These are phyloP conservation scores for Lentithecium fluviatile DNA, from an alignment of 495 filamentous ascomycete species.

Conservation along the genomic window DNA sequence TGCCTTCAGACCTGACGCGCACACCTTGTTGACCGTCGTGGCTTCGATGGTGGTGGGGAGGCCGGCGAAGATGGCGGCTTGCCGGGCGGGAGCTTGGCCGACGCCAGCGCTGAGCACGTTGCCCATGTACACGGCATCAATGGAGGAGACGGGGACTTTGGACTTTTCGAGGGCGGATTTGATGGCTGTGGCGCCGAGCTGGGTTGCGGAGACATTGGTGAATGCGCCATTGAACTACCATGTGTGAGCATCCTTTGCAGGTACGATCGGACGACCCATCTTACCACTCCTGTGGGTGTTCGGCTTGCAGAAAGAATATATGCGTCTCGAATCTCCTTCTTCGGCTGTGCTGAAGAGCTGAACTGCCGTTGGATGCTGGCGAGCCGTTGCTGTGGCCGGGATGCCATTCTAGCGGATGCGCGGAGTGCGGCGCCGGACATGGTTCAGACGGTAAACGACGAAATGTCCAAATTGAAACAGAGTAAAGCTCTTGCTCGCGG, in stretches of 20 bases:
- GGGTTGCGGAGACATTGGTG: conserved; percentile 73
- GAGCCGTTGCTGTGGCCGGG: conserved; percentile 31
- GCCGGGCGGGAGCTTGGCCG: conserved; percentile 88
- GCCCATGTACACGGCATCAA: conserved; percentile 94
- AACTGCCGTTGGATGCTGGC: conserved; percentile 31
- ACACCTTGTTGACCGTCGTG: conserved; percentile 95
- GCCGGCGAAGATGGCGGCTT: conserved; percentile 86
- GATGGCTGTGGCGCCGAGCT: conserved; percentile 84
- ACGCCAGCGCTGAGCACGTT: conserved; percentile 84
- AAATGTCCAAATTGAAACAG: not conserved
- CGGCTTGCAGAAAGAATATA: conserved; percentile 88
- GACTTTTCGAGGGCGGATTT: conserved; percentile 84
- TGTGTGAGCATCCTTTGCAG: conserved; percentile 4
- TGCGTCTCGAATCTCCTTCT: conserved; percentile 74
- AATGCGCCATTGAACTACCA: conserved; percentile 88
- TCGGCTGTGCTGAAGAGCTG: conserved; percentile 22
- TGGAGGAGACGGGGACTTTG: conserved; percentile 68
- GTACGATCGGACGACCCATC: conserved; percentile 6
- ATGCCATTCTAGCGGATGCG: conserved; percentile 24
- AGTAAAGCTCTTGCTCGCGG: conserved; percentile 5
- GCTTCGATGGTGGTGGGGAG: conserved; percentile 76
- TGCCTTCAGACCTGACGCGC: conserved; percentile 89
- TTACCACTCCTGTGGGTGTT: conserved; percentile 84
- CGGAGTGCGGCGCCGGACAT: conserved; percentile 22
- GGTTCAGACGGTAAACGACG: conserved; percentile 6